A percentile compares a stretch with the other conserved stretches of the same genome.
Evolutionary conservation across 2,329 filamentous ascomycete genomes (phyloP).

Genomic region (Pyrenophora tritici-repentis): DNA sequence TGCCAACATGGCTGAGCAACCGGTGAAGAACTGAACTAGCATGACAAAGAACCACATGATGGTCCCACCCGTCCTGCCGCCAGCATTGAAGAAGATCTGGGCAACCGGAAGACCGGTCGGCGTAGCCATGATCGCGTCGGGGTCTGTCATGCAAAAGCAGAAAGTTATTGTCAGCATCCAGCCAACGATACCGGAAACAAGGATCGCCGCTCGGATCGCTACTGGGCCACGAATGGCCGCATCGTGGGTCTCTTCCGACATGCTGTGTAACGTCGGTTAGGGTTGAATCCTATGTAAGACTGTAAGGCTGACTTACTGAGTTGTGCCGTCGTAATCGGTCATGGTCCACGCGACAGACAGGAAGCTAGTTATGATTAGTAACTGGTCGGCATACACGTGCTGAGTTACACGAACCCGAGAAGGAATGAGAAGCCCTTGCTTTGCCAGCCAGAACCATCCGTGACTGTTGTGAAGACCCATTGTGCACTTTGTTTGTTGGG

Average conservation of each 20-base stretch:
- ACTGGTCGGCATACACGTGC: background rate
- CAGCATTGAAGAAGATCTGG: slow-evolving; percentile 63
- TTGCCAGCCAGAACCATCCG: slow-evolving; percentile 66
- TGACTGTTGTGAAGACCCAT: slow-evolving; percentile 66
- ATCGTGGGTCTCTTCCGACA: slow-evolving; percentile 70
- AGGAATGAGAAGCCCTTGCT: slow-evolving; percentile 66
- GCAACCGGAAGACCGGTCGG: slow-evolving; percentile 66
- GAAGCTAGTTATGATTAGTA: slow-evolving; percentile 46
- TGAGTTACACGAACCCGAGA: slow-evolving; percentile 53
- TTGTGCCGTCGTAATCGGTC: slow-evolving; percentile 71
- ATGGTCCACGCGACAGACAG: slow-evolving; percentile 66
- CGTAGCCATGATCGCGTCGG: slow-evolving; percentile 60
- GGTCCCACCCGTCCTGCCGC: slow-evolving; percentile 60
- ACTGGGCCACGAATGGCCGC: slow-evolving; percentile 64
- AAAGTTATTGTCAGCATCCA: slow-evolving; percentile 67
- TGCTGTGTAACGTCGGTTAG: slow-evolving; percentile 49
- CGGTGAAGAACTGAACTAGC: slow-evolving; percentile 68
- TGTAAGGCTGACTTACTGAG: slow-evolving; percentile 55
- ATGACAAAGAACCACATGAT: slow-evolving; percentile 67
- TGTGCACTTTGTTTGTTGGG: slow-evolving; percentile 62
- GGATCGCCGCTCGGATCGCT: slow-evolving; percentile 64
- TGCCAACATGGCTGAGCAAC: slow-evolving; percentile 66
- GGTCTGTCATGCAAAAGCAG: slow-evolving; percentile 65
- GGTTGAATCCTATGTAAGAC: slow-evolving; percentile 24
- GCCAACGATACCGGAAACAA: slow-evolving; percentile 64